A percentile compares a stretch with the other conserved stretches of the same genome.
These are phyloP conservation scores for Phanerochaete carnosa DNA, from an alignment of 768 basidiomycete species.

Conservation along the genomic window DNA sequence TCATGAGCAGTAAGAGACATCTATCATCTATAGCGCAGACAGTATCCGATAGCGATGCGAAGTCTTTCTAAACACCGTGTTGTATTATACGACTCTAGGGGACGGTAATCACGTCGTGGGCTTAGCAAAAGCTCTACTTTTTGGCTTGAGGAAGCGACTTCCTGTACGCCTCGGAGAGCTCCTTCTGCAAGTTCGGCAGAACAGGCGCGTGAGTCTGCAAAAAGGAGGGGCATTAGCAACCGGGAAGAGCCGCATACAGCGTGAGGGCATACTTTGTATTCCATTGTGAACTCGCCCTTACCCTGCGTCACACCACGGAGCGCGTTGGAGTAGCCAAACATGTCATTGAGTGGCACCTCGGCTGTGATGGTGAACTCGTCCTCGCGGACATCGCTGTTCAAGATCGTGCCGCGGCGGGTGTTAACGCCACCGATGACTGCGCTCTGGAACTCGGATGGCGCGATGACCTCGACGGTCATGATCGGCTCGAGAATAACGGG, in stretches of 20 bases:
- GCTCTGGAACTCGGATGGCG: conserved; percentile 94
- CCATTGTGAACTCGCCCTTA: conserved; percentile 83
- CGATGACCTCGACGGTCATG: conserved; percentile 97
- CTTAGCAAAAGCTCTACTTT: conserved; percentile 46
- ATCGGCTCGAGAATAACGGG: conserved; percentile 94
- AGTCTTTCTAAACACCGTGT: neutral
- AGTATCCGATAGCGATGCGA: neutral
- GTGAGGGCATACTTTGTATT: conserved; percentile 57
- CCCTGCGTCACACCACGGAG: conserved; percentile 94
- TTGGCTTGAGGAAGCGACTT: conserved; percentile 69
- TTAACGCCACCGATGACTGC: conserved; percentile 94
- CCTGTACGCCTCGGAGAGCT: conserved; percentile 82
- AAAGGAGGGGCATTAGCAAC: neutral
- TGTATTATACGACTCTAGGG: neutral
- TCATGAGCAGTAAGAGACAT: neutral
- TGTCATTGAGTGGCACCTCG: conserved; percentile 94
- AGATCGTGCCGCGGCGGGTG: conserved; percentile 86
- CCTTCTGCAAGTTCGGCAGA: conserved; percentile 80
- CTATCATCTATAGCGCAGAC: neutral
- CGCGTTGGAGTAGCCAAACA: conserved; percentile 97
- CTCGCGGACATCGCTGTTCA: conserved; percentile 94
- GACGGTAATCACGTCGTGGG: neutral
- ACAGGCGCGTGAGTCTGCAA: conserved; percentile 76
- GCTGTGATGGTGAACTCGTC: conserved; percentile 93
- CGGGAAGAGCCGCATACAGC: neutral